phyloP scores from a whole-genome alignment of 345 rosid species.

The Lumnitzera racemosa region DNA sequence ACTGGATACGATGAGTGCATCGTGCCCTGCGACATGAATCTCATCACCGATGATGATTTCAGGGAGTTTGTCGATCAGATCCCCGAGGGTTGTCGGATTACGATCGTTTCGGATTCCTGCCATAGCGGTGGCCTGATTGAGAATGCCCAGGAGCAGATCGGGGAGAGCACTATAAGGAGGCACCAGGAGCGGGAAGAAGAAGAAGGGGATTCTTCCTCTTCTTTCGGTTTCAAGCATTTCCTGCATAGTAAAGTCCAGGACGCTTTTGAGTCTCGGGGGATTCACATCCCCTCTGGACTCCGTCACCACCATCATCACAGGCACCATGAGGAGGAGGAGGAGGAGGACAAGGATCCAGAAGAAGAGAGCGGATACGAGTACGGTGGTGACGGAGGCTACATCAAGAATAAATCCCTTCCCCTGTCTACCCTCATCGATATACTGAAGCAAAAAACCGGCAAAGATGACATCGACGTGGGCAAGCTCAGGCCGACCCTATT shows the following conservation, averaged over 20 bases:
- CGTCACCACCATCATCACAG: conserved; percentile 26
- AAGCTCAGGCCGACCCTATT: conserved; percentile 79
- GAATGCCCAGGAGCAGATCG: conserved; percentile 90
- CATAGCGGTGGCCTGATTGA: conserved; percentile 96
- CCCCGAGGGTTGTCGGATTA: conserved; percentile 53
- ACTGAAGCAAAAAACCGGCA: conserved; percentile 82
- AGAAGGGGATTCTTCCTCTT: conserved; percentile 9
- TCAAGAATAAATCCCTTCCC: conserved; percentile 66
- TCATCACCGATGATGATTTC: conserved; percentile 91
- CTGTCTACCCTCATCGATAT: conserved; percentile 77
- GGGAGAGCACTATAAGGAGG: conserved; percentile 59
- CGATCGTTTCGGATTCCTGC: conserved; percentile 87
- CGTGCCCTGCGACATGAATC: conserved; percentile 94
- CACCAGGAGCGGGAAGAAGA: conserved; percentile 5
- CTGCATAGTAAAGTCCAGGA: conserved; percentile 37
- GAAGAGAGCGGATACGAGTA: conserved; percentile 31
- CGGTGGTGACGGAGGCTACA: conserved; percentile 16
- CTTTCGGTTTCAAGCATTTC: conserved; percentile 43
- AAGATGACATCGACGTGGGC: conserved; percentile 71
- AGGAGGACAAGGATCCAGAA: conserved; percentile 18
- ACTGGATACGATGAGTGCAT: conserved; percentile 95
- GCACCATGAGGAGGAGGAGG: conserved; percentile 38
- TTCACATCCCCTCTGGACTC: conserved; percentile 43
- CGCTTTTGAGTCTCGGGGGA: conserved; percentile 56
- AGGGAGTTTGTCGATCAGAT: conserved; percentile 69